Conservation (phyloP, 176 grass and related monocot genomes). For the Otatea glauca region DNA sequence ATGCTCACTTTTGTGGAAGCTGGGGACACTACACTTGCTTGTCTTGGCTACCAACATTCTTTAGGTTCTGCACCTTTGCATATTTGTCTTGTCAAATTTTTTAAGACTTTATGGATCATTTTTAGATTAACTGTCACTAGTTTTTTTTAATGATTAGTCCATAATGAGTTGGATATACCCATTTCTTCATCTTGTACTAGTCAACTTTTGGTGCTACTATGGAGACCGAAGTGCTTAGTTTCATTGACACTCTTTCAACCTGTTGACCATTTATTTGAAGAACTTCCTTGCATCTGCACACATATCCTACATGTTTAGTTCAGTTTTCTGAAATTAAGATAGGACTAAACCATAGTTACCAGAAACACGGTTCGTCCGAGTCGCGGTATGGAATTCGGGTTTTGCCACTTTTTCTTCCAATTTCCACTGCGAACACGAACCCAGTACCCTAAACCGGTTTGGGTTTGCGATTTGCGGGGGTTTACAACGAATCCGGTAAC, state of each 20-base stretch:
- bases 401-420: too few species aligned
- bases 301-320: neutral
- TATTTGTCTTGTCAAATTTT: constrained; percentile 14
- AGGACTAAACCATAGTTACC: neutral
- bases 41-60: constrained; percentile 95
- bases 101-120: neutral
- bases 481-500: too few species aligned
- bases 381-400: too few species aligned
- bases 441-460: too few species aligned
- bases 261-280: constrained; percentile 7
- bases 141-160: neutral
- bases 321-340: constrained; percentile 24
- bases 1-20: constrained; percentile 95
- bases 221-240: constrained; percentile 11
- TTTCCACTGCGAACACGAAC: too few species aligned
- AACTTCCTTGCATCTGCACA: neutral
- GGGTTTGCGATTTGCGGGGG: too few species aligned
- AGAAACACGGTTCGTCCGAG: too few species aligned
- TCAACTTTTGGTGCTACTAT: constrained; percentile 31
- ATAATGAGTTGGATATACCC: neutral
- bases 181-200: neutral
- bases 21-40: constrained; percentile 99
- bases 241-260: neutral
- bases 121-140: neutral
- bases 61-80: constrained; percentile 63